phyloP scores from a whole-genome alignment of 805 yeast species.

The Clavispora carvajalis region DNA sequence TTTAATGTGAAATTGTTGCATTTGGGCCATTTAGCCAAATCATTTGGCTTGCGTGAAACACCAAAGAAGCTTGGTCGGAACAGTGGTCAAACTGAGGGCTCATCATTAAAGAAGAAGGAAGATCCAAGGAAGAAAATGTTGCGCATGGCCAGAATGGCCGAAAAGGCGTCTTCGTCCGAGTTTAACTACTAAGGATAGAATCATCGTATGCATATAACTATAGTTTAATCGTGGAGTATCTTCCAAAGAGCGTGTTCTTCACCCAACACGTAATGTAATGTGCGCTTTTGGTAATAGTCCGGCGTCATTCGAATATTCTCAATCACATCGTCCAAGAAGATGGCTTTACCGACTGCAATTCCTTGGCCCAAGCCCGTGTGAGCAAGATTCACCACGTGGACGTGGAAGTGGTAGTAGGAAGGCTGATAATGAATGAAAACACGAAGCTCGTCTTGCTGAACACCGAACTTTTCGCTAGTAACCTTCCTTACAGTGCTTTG shows the following conservation, averaged over 20 bases:
- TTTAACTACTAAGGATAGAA: slow-evolving; percentile 49
- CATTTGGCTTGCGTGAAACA: slow-evolving; percentile 91
- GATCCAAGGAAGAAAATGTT: slow-evolving; percentile 71
- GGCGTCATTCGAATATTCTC: slow-evolving; percentile 57
- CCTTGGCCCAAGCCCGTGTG: slow-evolving; percentile 69
- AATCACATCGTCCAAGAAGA: slow-evolving; percentile 74
- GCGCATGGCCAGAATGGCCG: slow-evolving; percentile 66
- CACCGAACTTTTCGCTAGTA: slow-evolving; percentile 34
- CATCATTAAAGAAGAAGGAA: slow-evolving; percentile 44
- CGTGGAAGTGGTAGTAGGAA: slow-evolving; percentile 90
- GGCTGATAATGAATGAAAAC: slow-evolving; percentile 92
- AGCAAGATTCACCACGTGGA: slow-evolving; percentile 75
- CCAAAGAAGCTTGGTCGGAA: slow-evolving; percentile 71
- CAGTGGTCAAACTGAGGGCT: slow-evolving; percentile 16
- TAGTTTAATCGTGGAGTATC: slow-evolving; percentile 3
- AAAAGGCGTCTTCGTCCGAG: slow-evolving; percentile 60
- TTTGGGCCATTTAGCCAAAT: slow-evolving; percentile 92
- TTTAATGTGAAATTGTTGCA: slow-evolving; percentile 83
- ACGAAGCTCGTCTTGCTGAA: slow-evolving; percentile 56
- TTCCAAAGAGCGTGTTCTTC: slow-evolving; percentile 77
- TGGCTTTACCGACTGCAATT: slow-evolving; percentile 72
- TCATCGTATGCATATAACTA: neutral
- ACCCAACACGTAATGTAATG: slow-evolving; percentile 63
- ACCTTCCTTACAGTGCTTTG: slow-evolving; percentile 40
- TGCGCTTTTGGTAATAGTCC: slow-evolving; percentile 53